phyloP scores from a whole-genome alignment of 768 basidiomycete species.

The Phanerochaete carnosa region DNA sequence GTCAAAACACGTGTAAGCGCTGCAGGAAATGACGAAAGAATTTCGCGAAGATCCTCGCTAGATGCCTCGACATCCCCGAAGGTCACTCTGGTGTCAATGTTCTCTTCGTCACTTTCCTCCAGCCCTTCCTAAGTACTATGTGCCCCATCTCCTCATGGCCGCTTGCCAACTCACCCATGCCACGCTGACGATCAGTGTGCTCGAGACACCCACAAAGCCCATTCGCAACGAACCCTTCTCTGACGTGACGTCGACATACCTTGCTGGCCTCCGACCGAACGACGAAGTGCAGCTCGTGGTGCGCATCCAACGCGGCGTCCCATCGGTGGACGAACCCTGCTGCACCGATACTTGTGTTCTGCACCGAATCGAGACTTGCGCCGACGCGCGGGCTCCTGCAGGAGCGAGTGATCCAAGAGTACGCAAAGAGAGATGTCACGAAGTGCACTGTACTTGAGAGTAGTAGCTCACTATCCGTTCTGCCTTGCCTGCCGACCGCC shows the following conservation, averaged over 20 bases:
- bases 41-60: constrained; percentile 29
- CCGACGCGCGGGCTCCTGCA: constrained; percentile 51
- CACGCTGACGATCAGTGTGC: constrained; percentile 41
- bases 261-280: constrained; percentile 34
- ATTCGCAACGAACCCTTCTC: constrained; percentile 31
- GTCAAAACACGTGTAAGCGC: constrained; percentile 21
- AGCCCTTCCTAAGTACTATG: constrained; percentile 44
- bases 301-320: constrained; percentile 36
- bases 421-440: constrained; percentile 38
- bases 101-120: constrained; percentile 35
- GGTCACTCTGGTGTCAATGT: constrained; percentile 32
- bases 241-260: constrained; percentile 44
- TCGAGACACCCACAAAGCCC: constrained; percentile 34
- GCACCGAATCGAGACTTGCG: constrained; percentile 45
- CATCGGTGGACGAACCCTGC: constrained; percentile 37
- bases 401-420: constrained; percentile 43
- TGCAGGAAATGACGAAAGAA: constrained; percentile 32
- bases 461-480: too few species aligned
- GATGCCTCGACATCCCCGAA: constrained; percentile 40
- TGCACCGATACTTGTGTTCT: constrained; percentile 41
- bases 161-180: constrained; percentile 37
- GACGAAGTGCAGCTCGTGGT: constrained; percentile 39
- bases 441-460: constrained; percentile 45
- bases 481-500: too few species aligned
- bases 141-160: constrained; percentile 52